phyloP scores from a whole-genome alignment of 225 moss, liverwort and hornwort genomes.

The Anthoceros angustus region DNA sequence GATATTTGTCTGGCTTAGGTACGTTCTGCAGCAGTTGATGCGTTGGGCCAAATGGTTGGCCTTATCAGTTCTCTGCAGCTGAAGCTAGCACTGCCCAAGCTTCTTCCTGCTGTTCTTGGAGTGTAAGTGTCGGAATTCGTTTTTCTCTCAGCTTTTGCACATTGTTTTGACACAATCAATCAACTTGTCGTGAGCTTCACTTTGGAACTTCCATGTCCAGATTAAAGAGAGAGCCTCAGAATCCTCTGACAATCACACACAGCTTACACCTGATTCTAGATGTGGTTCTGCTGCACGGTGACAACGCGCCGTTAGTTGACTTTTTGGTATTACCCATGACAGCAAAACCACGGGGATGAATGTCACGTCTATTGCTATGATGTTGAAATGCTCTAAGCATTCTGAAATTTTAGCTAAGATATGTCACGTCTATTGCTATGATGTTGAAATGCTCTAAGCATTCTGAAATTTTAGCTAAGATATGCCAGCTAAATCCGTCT shows the following conservation, averaged over 20 bases:
- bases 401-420: slow-evolving; percentile 3
- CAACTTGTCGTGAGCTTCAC: background rate
- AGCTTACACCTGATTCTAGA: slow-evolving; percentile 63
- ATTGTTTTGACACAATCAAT: background rate
- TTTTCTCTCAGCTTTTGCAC: background rate
- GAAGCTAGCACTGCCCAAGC: slow-evolving; percentile 53
- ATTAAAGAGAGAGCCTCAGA: slow-evolving; percentile 48
- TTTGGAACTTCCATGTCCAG: slow-evolving; percentile 11
- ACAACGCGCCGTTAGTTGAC: slow-evolving; percentile 51
- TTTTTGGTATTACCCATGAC: slow-evolving; percentile 19
- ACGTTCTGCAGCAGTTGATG: slow-evolving; percentile 59
- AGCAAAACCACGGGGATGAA: slow-evolving; percentile 7
- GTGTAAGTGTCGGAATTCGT: slow-evolving; percentile 30
- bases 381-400: background rate
- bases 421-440: too few relatives aligned
- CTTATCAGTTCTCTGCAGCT: slow-evolving; percentile 51
- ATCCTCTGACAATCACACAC: slow-evolving; percentile 55
- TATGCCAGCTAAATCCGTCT: background rate
- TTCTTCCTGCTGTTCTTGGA: slow-evolving; percentile 70
- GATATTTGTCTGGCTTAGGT: slow-evolving; percentile 21
- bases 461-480: background rate
- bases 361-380: slow-evolving; percentile 1
- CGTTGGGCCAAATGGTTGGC: slow-evolving; percentile 63
- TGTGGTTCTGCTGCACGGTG: slow-evolving; percentile 43
- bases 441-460: background rate